A percentile compares a stretch with the other conserved stretches of the same genome.
Conservation (phyloP, 768 basidiomycete species). For the Dentipellis sp. region DNA sequence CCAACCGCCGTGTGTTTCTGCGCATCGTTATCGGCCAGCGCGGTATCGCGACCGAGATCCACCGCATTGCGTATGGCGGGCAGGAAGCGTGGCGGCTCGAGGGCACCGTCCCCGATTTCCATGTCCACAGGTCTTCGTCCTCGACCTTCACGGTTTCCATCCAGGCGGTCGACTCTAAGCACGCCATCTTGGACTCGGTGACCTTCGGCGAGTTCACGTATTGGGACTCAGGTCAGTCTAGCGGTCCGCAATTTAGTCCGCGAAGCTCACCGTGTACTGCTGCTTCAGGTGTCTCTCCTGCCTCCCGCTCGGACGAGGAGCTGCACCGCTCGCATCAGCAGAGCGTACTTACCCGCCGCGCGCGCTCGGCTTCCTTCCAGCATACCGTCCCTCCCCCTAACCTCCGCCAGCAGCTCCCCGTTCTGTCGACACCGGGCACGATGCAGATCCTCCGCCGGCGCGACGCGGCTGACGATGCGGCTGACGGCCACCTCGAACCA, state of each 20-base stretch:
- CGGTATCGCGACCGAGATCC: conserved; percentile 60
- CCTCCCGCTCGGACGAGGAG: neutral
- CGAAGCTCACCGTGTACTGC: neutral
- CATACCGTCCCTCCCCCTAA: neutral
- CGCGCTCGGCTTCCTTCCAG: neutral
- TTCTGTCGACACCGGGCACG: neutral
- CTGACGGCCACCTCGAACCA: conserved; percentile 36
- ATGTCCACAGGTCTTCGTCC: conserved; percentile 27
- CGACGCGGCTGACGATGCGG: conserved; percentile 17
- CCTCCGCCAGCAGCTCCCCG: neutral
- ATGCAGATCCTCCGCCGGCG: conserved; percentile 14
- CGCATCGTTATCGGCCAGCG: conserved; percentile 67
- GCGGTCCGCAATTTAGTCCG: neutral
- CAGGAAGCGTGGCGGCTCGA: conserved; percentile 58
- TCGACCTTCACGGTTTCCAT: conserved; percentile 47
- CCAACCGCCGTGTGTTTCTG: conserved; percentile 47
- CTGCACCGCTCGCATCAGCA: neutral
- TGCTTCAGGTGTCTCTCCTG: neutral
- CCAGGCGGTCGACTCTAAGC: conserved; percentile 49
- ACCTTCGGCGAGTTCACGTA: conserved; percentile 69
- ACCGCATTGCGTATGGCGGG: conserved; percentile 35
- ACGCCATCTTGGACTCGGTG: conserved; percentile 49
- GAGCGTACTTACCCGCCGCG: neutral
- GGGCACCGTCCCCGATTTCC: conserved; percentile 48
- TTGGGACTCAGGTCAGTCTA: conserved; percentile 34